Evolutionary conservation across 1,284 basidiomycete species (phyloP).

Genomic region (Gymnopus androsaceus): DNA sequence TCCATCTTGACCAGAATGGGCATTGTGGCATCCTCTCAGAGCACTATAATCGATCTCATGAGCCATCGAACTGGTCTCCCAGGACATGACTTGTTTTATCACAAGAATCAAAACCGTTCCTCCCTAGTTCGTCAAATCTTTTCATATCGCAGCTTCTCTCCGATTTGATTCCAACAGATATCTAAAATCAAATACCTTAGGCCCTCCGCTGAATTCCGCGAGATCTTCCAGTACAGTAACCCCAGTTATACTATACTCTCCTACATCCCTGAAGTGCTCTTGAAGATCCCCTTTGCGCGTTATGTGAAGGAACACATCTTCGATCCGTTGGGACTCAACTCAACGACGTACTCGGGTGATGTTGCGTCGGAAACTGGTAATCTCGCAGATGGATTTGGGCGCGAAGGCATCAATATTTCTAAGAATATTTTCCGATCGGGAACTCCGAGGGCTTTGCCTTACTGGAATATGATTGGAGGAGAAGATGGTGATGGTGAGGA

Average conservation of each 20-base stretch:
- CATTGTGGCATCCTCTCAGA: conserved; percentile 21
- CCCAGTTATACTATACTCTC: conserved; percentile 23
- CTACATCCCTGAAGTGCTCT: conserved; percentile 21
- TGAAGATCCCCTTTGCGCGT: conserved; percentile 18
- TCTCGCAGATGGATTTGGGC: conserved; percentile 20
- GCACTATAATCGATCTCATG: conserved; percentile 29
- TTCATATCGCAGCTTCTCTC: not conserved
- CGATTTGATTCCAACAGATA: not conserved
- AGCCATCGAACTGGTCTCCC: conserved; percentile 30
- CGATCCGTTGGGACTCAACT: conserved; percentile 23
- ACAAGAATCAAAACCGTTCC: not conserved
- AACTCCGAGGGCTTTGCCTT: conserved; percentile 21
- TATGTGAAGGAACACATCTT: conserved; percentile 27
- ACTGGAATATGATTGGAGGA: conserved; percentile 20
- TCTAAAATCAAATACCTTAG: not conserved
- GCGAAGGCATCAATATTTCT: conserved; percentile 18
- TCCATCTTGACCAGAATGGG: conserved; percentile 26
- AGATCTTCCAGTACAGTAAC: conserved; percentile 23
- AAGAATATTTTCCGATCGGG: conserved; percentile 23
- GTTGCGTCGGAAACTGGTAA: conserved; percentile 19
- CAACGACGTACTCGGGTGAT: conserved; percentile 23
- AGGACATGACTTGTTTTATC: conserved; percentile 19
- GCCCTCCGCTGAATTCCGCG: not conserved
- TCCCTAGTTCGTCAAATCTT: not conserved
- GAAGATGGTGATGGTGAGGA: conserved; percentile 28